Evolutionary conservation across 2,329 filamentous ascomycete species (phyloP).

Genomic region (Geoglossum cookeanum): DNA sequence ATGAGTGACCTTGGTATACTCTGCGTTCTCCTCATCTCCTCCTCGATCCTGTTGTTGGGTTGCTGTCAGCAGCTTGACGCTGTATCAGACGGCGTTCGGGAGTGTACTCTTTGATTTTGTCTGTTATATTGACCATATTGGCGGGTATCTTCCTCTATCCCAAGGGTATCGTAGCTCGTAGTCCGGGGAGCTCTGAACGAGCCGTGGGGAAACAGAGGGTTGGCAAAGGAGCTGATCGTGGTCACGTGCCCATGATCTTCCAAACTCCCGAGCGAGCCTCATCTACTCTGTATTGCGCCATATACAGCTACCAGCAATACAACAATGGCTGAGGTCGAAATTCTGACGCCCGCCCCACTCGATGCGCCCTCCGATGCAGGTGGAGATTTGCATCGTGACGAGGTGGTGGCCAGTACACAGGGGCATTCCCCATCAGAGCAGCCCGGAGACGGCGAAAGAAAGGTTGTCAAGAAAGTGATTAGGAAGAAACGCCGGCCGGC

Average conservation of each 20-base stretch:
- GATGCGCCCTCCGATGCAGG: not conserved
- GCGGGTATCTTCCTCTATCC: not conserved
- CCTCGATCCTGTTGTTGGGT: constrained; percentile 59
- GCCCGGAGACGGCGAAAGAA: constrained; percentile 20
- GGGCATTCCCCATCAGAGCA: constrained; percentile 13
- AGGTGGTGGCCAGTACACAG: not conserved
- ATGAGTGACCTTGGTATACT: constrained; percentile 36
- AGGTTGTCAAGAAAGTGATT: constrained; percentile 79
- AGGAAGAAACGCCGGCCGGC: constrained; percentile 81
- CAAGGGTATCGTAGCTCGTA: no score
- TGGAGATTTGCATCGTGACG: not conserved
- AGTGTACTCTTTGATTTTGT: constrained; percentile 92
- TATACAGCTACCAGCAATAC: not conserved
- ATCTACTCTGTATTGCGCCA: not conserved
- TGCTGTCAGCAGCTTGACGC: not conserved
- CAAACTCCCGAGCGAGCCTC: not conserved
- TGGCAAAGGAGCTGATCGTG: not conserved
- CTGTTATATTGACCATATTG: constrained; percentile 95
- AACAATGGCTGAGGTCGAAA: constrained; percentile 2
- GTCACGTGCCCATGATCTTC: not conserved
- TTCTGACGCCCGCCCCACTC: not conserved
- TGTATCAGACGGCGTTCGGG: not conserved
- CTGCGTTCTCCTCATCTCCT: constrained; percentile 98
- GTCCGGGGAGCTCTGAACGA: not conserved
- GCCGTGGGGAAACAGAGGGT: not conserved